phyloP scores from a whole-genome alignment of 305 asterid genomes.

The Salvia sclarea region DNA sequence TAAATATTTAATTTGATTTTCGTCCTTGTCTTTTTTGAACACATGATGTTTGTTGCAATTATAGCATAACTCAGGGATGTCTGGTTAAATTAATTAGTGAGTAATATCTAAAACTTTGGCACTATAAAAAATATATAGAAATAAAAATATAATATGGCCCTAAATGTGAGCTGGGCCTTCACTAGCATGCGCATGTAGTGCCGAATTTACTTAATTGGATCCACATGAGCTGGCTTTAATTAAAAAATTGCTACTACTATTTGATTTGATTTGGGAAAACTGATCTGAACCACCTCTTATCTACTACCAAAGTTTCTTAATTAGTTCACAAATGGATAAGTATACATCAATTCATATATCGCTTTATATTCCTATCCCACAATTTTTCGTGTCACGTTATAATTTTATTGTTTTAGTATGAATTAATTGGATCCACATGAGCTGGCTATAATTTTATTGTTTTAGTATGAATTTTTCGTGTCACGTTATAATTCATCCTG shows the following conservation, averaged over 20 bases:
- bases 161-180: slow-evolving; percentile 10
- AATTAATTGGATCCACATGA: too few relatives aligned
- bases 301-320: not conserved
- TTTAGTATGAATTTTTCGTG: too few relatives aligned
- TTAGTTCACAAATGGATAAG: not conserved
- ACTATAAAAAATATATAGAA: not conserved
- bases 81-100: not conserved
- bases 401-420: too few relatives aligned
- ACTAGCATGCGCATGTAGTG: slow-evolving; percentile 25
- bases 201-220: slow-evolving; percentile 21
- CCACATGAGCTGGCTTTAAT: slow-evolving; percentile 29
- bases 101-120: not conserved
- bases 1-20: not conserved
- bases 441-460: too few relatives aligned
- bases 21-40: not conserved
- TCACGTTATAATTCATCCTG: too few relatives aligned
- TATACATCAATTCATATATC: too few relatives aligned
- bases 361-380: too few relatives aligned
- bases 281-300: slow-evolving; percentile 25
- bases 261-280: not conserved
- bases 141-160: not conserved
- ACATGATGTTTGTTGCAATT: not conserved
- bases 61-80: not conserved
- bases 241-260: not conserved
- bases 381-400: too few relatives aligned